These are phyloP conservation scores for Solanum sitiens DNA, from an alignment of 257 asterid genomes.

Conservation along the genomic window DNA sequence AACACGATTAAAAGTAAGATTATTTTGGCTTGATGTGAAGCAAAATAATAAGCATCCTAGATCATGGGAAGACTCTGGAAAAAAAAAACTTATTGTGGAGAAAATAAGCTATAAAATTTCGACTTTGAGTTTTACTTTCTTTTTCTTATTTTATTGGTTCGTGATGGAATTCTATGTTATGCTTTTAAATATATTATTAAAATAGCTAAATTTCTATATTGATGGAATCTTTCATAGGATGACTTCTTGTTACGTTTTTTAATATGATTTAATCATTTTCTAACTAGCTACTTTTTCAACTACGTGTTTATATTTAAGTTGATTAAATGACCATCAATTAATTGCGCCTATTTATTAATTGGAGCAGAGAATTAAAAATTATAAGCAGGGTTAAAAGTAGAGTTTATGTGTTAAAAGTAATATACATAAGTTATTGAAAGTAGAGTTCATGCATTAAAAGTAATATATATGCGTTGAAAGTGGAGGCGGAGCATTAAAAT, in stretches of 20 bases:
- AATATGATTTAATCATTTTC: background rate
- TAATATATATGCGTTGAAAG: too few species aligned
- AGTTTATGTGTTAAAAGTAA: too few species aligned
- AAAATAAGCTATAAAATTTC: background rate
- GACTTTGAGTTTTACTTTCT: background rate
- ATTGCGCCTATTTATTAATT: background rate
- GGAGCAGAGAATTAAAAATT: background rate
- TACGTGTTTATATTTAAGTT: background rate
- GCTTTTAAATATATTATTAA: background rate
- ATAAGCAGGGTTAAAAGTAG: too few species aligned
- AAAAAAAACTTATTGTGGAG: background rate
- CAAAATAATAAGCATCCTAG: background rate
- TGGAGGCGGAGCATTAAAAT: too few species aligned
- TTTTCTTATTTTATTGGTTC: background rate
- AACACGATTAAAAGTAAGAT: too few species aligned
- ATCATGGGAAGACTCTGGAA: background rate
- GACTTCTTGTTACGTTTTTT: background rate
- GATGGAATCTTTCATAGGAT: background rate
- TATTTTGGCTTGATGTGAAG: background rate
- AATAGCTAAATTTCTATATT: background rate
- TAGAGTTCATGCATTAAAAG: background rate
- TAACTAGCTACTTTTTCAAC: background rate
- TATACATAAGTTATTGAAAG: background rate
- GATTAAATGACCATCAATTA: background rate
- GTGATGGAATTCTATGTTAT: background rate